A percentile compares a stretch with the other conserved stretches of the same genome.
phyloP scores from a whole-genome alignment of 2,329 filamentous ascomycete genomes.

The Macrophomina phaseolina region DNA sequence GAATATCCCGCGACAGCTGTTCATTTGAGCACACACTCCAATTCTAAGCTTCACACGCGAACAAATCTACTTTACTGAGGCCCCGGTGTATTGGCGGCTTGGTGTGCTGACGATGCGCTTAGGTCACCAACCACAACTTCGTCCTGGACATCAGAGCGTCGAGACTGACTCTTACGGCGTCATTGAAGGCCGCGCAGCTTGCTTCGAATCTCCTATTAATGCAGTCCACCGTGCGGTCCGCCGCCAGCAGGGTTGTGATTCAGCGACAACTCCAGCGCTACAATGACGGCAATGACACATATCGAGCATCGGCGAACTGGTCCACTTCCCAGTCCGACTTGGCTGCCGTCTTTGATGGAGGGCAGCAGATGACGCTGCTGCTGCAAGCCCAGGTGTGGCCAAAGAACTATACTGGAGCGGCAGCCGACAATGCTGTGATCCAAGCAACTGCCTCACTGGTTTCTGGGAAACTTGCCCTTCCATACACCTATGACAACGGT shows the following conservation, averaged over 20 bases:
- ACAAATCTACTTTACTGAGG: no score
- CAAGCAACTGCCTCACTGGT: constrained; percentile 64
- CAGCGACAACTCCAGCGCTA: constrained; percentile 59
- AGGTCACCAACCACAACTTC: constrained; percentile 67
- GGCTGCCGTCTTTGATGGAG: constrained; percentile 69
- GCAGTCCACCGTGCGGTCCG: constrained; percentile 73
- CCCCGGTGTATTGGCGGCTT: no score
- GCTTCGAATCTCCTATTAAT: constrained; percentile 79
- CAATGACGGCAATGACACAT: constrained; percentile 59
- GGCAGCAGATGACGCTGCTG: constrained; percentile 56
- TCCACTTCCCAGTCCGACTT: constrained; percentile 66
- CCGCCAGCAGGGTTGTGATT: constrained; percentile 67
- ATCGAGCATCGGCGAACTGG: constrained; percentile 62
- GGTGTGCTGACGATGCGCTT: constrained; percentile 27
- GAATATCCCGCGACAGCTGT: background rate
- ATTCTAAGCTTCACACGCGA: background rate
- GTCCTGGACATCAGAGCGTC: constrained; percentile 63
- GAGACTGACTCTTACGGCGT: constrained; percentile 77
- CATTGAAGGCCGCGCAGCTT: constrained; percentile 83
- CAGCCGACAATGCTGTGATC: constrained; percentile 59
- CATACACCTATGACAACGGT: constrained; percentile 40
- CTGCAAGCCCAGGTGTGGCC: constrained; percentile 78
- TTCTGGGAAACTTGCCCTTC: constrained; percentile 61
- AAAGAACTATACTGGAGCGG: constrained; percentile 63
- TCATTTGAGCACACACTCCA: background rate